phyloP scores from a whole-genome alignment of 2,329 filamentous ascomycete species.

The Colletotrichum sojae region DNA sequence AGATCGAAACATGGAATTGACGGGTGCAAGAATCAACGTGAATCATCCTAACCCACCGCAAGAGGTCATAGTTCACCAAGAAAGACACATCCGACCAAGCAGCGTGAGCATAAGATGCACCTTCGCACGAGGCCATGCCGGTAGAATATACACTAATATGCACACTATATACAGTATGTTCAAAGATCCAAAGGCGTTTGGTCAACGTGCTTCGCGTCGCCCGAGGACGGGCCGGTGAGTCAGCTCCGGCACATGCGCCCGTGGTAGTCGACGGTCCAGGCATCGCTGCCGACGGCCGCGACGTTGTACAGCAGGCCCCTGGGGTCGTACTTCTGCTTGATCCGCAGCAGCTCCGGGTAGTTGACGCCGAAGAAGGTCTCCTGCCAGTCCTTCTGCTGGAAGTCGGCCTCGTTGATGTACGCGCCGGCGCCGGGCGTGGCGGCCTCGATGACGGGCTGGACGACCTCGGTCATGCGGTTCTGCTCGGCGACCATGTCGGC shows the following conservation, averaged over 20 bases:
- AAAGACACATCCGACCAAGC: too few species aligned
- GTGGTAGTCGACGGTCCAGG: slow-evolving; percentile 41
- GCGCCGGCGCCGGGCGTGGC: slow-evolving; percentile 46
- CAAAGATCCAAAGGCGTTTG: not conserved
- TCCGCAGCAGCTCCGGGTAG: slow-evolving; percentile 46
- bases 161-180: not conserved
- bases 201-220: too few species aligned
- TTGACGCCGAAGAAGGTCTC: slow-evolving; percentile 49
- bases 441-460: slow-evolving; percentile 49
- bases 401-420: slow-evolving; percentile 52
- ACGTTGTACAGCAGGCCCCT: slow-evolving; percentile 47
- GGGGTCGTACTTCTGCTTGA: slow-evolving; percentile 53
- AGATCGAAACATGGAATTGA: too few species aligned
- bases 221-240: slow-evolving; percentile 1
- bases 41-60: too few species aligned
- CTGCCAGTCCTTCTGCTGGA: slow-evolving; percentile 49
- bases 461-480: slow-evolving; percentile 47
- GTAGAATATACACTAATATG: not conserved
- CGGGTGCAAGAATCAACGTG: too few species aligned
- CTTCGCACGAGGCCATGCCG: not conserved
- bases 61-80: too few species aligned
- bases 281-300: slow-evolving; percentile 49
- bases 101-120: too few species aligned
- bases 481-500: slow-evolving; percentile 37
- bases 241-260: slow-evolving; percentile 41